A percentile compares a stretch with the other conserved stretches of the same genome.
Evolutionary conservation across 2,329 filamentous ascomycete species (phyloP).

Genomic region (Sarocladium brachiariae): DNA sequence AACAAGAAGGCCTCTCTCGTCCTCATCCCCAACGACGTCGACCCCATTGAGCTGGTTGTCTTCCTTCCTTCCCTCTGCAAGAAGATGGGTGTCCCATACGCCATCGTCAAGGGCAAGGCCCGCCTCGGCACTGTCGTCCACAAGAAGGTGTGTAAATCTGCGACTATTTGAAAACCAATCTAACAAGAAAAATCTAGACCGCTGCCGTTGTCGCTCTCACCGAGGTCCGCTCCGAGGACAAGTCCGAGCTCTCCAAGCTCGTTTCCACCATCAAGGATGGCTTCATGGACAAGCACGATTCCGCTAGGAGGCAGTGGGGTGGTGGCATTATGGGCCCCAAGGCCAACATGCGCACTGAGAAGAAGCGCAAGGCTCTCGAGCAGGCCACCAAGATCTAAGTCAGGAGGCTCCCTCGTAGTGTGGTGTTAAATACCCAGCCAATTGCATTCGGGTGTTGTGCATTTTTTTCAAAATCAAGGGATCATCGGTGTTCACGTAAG

Average conservation of each 20-base stretch:
- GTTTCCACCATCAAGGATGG: conserved; percentile 95
- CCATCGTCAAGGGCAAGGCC: conserved; percentile 99
- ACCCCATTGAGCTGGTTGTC: conserved; percentile 98
- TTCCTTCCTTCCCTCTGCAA: conserved; percentile 98
- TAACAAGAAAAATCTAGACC: conserved; percentile 67
- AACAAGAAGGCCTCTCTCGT: conserved; percentile 99
- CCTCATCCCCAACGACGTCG: conserved; percentile 98
- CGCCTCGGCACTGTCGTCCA: conserved; percentile 97
- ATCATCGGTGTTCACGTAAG: conserved; percentile 30
- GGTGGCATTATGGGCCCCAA: conserved; percentile 99
- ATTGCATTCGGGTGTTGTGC: conserved; percentile 25
- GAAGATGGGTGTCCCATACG: conserved; percentile 99
- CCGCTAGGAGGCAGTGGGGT: conserved; percentile 89
- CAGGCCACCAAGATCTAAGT: conserved; percentile 92
- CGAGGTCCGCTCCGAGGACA: conserved; percentile 97
- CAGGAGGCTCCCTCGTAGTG: neutral
- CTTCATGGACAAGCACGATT: conserved; percentile 93
- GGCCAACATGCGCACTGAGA: conserved; percentile 69
- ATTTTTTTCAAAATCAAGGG: conserved; percentile 17
- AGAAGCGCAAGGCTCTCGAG: conserved; percentile 94
- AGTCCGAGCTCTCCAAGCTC: conserved; percentile 96
- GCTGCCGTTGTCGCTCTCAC: conserved; percentile 92
- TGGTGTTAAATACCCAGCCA: conserved; percentile 8
- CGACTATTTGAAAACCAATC: conserved; percentile 14
- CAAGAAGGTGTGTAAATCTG: conserved; percentile 71